A percentile compares a stretch with the other conserved stretches of the same genome.
Evolutionary conservation across 805 yeast genomes (phyloP).

Genomic region (Candida stauntonica): DNA sequence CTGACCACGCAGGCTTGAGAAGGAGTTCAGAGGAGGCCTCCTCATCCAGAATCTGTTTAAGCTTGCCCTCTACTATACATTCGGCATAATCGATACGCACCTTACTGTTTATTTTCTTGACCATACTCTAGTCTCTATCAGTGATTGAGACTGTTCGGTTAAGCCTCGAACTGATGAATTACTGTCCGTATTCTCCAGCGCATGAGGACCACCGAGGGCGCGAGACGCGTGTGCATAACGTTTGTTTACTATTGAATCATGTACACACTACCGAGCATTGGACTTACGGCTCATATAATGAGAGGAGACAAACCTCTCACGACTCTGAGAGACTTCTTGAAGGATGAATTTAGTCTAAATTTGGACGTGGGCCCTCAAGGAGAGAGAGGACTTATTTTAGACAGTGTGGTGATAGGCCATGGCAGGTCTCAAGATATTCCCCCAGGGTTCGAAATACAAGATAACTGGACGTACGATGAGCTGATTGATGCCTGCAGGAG

Average conservation of each 20-base stretch:
- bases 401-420: constrained; percentile 4
- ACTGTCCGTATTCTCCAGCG: no score
- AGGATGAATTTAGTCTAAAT: background rate
- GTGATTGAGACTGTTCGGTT: no score
- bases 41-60: constrained; percentile 40
- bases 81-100: constrained; percentile 40
- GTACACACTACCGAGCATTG: background rate
- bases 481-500: constrained; percentile 39
- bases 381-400: background rate
- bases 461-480: constrained; percentile 25
- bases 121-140: no score
- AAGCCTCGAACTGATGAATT: no score
- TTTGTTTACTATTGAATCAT: background rate
- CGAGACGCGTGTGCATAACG: background rate
- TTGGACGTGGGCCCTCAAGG: background rate
- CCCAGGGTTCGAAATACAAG: background rate
- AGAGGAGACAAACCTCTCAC: no score
- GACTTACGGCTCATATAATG: no score
- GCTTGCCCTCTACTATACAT: constrained; percentile 40
- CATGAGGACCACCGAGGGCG: no score
- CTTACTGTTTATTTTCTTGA: constrained; percentile 32
- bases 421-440: background rate
- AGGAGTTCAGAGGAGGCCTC: constrained; percentile 22
- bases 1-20: constrained; percentile 43
- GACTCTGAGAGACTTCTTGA: constrained; percentile 1